Base-by-base conservation (phyloP, 164 flowering plant species). In the Kalanchoe fedtschenkoi region DNA sequence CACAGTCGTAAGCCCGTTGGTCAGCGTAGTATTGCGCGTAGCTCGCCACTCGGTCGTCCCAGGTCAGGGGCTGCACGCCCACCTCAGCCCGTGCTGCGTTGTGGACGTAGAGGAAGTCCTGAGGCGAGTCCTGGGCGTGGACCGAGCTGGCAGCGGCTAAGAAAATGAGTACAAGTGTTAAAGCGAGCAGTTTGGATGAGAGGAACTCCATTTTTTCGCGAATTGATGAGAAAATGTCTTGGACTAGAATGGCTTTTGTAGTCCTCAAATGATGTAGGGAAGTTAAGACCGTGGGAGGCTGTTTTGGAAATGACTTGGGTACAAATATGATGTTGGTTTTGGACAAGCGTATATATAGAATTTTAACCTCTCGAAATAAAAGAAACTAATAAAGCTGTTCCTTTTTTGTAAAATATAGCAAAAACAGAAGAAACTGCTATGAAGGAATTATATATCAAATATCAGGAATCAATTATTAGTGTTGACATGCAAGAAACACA, bases 1-100 rank as follows among this genome's bases (percentile, higher is more conserved):
- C 24, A 47, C 78, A 77, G 17, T 53, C 66, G 0, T 28, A 43
- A 1, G 9, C 42, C 30, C 58, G 44, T 60, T 38, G 10, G 6
- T 62, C 41, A 1, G 72, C 71, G 13, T 74, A 74, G 15, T 62
- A 42, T 14, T 37, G 61, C 4, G 80, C 80, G 14, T 69, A 72
- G 29, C 46, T 61, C 0, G 68, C 78, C 0, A 77, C 47, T 17
- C 21, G 57, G 24, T 60, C 34, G 65, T 76, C 30, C 82, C 82
- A 79, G 0, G 41, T 21, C 10, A 79, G 2, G 4, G 71, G 62
- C 0, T 51, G 68, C 1, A 78, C 78, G 0, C 83, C 84, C 0
- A 80, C 80, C 29, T 32, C 46, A 0, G 75, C 75, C 3, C 86
- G 69, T 30, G 78, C 80, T 4, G 65, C 57, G 38, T 81, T 81